phyloP scores from a whole-genome alignment of 1,284 basidiomycete genomes.

The Microbotryum intermedium region DNA sequence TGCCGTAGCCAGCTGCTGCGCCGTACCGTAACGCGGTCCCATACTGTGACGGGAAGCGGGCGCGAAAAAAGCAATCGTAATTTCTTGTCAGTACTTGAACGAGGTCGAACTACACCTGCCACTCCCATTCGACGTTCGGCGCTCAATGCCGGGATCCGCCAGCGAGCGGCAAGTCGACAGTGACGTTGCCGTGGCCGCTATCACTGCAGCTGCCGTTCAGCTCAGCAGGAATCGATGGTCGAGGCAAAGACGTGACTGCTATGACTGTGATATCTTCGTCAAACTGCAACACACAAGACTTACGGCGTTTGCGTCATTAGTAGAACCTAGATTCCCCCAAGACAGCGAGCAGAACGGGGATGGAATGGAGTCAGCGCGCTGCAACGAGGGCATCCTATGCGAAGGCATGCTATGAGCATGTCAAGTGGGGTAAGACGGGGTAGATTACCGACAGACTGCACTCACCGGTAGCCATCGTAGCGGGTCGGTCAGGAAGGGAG shows the following conservation, averaged over 20 bases:
- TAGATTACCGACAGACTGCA: background rate
- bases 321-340: background rate
- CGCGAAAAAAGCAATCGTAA: too few relatives aligned
- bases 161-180: background rate
- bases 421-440: too few relatives aligned
- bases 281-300: background rate
- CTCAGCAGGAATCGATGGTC: too few relatives aligned
- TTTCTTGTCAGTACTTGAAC: background rate
- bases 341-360: background rate
- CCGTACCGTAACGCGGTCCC: background rate
- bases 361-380: background rate
- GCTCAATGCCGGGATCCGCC: background rate
- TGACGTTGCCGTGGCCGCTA: too few relatives aligned
- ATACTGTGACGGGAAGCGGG: background rate
- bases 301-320: background rate
- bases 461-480: slow-evolving; percentile 7
- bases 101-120: background rate
- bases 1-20: slow-evolving; percentile 6
- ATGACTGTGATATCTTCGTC: too few relatives aligned
- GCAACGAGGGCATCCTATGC: background rate
- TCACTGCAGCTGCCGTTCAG: too few relatives aligned
- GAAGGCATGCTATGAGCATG: background rate
- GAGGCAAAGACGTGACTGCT: too few relatives aligned
- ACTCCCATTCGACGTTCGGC: background rate
- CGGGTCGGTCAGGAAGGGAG: slow-evolving; percentile 11